These are phyloP conservation scores for Cucumis melo DNA, from an alignment of 306 rosid species.

Conservation along the genomic window DNA sequence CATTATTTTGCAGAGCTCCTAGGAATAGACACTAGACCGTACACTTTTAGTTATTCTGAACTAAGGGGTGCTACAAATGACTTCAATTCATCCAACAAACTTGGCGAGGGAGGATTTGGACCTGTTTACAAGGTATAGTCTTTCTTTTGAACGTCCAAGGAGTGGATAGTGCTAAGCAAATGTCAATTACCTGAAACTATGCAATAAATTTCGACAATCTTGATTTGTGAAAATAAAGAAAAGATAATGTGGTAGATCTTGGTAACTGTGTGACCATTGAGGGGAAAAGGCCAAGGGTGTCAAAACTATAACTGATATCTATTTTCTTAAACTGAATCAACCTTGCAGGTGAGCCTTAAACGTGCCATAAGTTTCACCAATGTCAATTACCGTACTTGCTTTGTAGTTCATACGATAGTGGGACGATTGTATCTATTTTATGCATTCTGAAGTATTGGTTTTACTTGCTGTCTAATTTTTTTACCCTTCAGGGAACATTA, in stretches of 20 bases:
- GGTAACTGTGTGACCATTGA: not conserved
- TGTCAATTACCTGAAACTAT: not conserved
- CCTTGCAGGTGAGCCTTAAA: not conserved
- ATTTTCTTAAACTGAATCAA: not conserved
- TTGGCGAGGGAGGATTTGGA: constrained; percentile 89
- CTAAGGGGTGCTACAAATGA: constrained; percentile 53
- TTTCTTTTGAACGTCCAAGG: not conserved
- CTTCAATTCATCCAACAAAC: constrained; percentile 41
- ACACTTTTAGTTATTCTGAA: constrained; percentile 53
- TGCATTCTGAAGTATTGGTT: not conserved
- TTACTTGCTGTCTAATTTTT: not conserved
- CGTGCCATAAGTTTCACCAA: not conserved
- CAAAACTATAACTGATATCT: not conserved
- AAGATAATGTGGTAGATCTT: not conserved
- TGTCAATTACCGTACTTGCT: not conserved
- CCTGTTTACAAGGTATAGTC: constrained; percentile 55
- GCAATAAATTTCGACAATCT: not conserved
- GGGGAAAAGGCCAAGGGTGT: not conserved
- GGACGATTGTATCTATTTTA: not conserved
- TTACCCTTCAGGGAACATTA: constrained; percentile 45
- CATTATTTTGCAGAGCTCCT: constrained; percentile 31
- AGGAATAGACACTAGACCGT: constrained; percentile 53
- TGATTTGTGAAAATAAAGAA: not conserved
- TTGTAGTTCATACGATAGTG: not conserved
- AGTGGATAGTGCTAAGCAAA: not conserved